A percentile compares a stretch with the other conserved stretches of the same genome.
Evolutionary conservation across 2,329 filamentous ascomycete species (phyloP).

Genomic region (Reticulascus tulasneorum): DNA sequence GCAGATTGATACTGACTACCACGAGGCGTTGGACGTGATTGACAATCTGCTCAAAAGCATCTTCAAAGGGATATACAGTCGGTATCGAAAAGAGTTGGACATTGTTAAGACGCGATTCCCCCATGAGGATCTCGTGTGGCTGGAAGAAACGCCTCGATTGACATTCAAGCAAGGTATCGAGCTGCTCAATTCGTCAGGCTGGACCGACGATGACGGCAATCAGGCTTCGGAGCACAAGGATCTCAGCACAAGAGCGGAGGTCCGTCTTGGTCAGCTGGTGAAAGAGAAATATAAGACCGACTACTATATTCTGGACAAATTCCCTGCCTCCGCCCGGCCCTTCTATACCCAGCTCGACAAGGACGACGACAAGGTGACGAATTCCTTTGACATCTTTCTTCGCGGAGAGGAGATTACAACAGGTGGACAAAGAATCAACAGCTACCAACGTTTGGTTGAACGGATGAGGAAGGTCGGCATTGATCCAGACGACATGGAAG

Average conservation of each 20-base stretch:
- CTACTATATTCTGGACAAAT: slow-evolving; percentile 93
- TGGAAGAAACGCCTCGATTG: slow-evolving; percentile 79
- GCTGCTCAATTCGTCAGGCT: too few species aligned
- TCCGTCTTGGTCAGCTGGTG: slow-evolving; percentile 76
- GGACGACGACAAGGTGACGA: slow-evolving; percentile 68
- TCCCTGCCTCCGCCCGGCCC: slow-evolving; percentile 76
- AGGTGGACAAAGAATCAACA: slow-evolving; percentile 89
- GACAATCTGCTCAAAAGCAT: slow-evolving; percentile 80
- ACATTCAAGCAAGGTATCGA: slow-evolving; percentile 75
- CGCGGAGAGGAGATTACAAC: slow-evolving; percentile 90
- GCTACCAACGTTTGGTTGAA: slow-evolving; percentile 67
- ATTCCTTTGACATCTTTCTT: slow-evolving; percentile 93
- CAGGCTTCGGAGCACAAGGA: slow-evolving; percentile 77
- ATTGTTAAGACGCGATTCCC: slow-evolving; percentile 80
- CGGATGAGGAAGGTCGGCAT: slow-evolving; percentile 76
- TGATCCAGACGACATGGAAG: slow-evolving; percentile 77
- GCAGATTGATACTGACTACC: slow-evolving; percentile 83
- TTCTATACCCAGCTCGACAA: slow-evolving; percentile 97
- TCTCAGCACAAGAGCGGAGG: slow-evolving; percentile 80
- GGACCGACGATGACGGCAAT: slow-evolving; percentile 78
- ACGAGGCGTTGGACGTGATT: slow-evolving; percentile 76
- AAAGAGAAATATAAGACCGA: slow-evolving; percentile 85
- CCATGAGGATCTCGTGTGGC: slow-evolving; percentile 79
- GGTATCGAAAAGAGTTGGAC: slow-evolving; percentile 70
- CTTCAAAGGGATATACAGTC: slow-evolving; percentile 34